Evolutionary conservation across 441 rosid genomes (phyloP).

Genomic region (Erodium trifolium): DNA sequence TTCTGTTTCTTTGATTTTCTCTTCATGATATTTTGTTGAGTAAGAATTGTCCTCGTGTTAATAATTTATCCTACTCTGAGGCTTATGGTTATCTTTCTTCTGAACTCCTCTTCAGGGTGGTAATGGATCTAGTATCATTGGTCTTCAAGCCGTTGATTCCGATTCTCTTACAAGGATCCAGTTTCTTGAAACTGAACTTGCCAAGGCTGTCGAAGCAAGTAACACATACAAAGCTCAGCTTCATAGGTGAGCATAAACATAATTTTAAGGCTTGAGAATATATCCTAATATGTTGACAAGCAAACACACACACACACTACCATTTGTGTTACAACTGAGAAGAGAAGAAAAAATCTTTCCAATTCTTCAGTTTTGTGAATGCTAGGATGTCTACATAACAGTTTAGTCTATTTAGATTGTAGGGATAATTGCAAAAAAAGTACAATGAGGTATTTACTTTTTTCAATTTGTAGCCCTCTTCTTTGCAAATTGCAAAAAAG

Average conservation of each 20-base stretch:
- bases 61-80: background rate
- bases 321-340: background rate
- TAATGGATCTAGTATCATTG: constrained; percentile 10
- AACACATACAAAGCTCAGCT: constrained; percentile 27
- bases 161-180: constrained; percentile 35
- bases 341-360: too few relatives aligned
- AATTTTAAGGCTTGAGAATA: background rate
- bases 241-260: constrained; percentile 28
- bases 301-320: background rate
- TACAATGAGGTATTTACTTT: too few relatives aligned
- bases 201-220: constrained; percentile 27
- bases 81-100: background rate
- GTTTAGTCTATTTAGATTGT: too few relatives aligned
- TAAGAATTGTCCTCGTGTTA: background rate
- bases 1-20: constrained; percentile 3
- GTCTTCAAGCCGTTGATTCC: constrained; percentile 9
- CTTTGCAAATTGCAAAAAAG: too few relatives aligned
- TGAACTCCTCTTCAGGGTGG: constrained; percentile 21
- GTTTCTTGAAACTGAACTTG: constrained; percentile 33
- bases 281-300: background rate
- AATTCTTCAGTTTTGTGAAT: too few relatives aligned
- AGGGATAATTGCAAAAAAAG: too few relatives aligned
- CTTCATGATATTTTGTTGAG: background rate
- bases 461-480: too few relatives aligned
- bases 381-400: too few relatives aligned